A percentile compares a stretch with the other conserved stretches of the same genome.
phyloP scores from a whole-genome alignment of 768 basidiomycete species.

The Pisolithus sp. region DNA sequence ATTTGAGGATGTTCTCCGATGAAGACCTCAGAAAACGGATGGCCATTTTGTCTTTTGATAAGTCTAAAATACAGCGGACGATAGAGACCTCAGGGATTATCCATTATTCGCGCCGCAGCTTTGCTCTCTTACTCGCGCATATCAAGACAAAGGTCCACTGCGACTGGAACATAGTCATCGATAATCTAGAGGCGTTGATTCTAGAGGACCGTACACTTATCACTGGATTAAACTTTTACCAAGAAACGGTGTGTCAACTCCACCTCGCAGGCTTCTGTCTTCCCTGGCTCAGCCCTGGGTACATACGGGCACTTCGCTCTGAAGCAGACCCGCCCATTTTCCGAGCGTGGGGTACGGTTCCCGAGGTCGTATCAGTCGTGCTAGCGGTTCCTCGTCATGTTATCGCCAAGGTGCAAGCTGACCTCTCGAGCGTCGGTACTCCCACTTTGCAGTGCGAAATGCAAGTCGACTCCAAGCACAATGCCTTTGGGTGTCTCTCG shows the following conservation, averaged over 20 bases:
- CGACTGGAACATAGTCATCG: conserved; percentile 41
- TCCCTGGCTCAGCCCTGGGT: conserved; percentile 8
- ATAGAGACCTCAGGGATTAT: conserved; percentile 14
- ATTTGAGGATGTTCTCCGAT: conserved; percentile 24
- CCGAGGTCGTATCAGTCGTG: conserved; percentile 26
- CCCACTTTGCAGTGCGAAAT: conserved; percentile 23
- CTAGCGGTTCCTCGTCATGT: conserved; percentile 27
- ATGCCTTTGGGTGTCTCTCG: conserved; percentile 16
- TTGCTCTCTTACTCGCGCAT: conserved; percentile 38
- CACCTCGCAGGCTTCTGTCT: conserved; percentile 30
- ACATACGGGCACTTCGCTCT: conserved; percentile 5
- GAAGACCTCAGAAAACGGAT: conserved; percentile 16
- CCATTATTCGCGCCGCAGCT: conserved; percentile 45
- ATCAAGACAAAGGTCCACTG: conserved; percentile 31
- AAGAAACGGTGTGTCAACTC: conserved; percentile 44
- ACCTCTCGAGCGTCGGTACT: conserved; percentile 17
- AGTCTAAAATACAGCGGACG: neutral
- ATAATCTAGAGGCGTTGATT: conserved; percentile 18
- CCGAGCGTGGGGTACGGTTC: conserved; percentile 23
- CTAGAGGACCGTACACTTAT: conserved; percentile 12
- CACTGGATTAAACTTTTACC: conserved; percentile 29
- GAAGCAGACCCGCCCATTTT: conserved; percentile 18
- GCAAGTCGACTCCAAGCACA: conserved; percentile 5
- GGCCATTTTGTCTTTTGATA: neutral
- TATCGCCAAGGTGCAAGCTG: conserved; percentile 16